These are phyloP conservation scores for Monosporozyma yasuniensis DNA, from an alignment of 805 yeast genomes.

Conservation along the genomic window DNA sequence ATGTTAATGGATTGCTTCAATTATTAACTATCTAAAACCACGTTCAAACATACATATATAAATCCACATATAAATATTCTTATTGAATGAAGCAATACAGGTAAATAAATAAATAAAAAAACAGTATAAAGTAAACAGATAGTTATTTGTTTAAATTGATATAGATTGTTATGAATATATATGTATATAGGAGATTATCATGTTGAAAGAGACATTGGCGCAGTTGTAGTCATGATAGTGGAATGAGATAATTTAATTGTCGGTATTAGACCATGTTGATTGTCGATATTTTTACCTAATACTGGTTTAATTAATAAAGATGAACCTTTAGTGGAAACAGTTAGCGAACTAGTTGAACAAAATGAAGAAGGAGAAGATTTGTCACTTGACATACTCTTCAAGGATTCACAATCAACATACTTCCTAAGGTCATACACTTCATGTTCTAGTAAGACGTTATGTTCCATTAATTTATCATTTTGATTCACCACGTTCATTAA, in stretches of 20 bases:
- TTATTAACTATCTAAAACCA: background rate
- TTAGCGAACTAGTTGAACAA: background rate
- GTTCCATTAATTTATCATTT: conserved; percentile 14
- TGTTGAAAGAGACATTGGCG: background rate
- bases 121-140: background rate
- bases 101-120: background rate
- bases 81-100: background rate
- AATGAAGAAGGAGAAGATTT: background rate
- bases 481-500: conserved; percentile 7
- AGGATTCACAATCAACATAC: background rate
- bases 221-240: conserved; percentile 2
- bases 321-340: conserved; percentile 7
- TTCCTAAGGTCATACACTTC: conserved; percentile 11
- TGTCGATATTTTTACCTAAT: background rate
- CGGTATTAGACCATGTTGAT: background rate
- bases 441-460: conserved; percentile 15
- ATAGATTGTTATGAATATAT: background rate
- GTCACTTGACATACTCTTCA: background rate
- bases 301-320: background rate
- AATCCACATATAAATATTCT: background rate
- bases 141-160: background rate
- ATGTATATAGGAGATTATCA: background rate
- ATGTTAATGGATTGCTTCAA: background rate
- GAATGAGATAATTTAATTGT: background rate
- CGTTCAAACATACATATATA: background rate